Base-by-base conservation (phyloP, 2,329 filamentous ascomycete genomes). In the Paecilomyces sp. region DNA sequence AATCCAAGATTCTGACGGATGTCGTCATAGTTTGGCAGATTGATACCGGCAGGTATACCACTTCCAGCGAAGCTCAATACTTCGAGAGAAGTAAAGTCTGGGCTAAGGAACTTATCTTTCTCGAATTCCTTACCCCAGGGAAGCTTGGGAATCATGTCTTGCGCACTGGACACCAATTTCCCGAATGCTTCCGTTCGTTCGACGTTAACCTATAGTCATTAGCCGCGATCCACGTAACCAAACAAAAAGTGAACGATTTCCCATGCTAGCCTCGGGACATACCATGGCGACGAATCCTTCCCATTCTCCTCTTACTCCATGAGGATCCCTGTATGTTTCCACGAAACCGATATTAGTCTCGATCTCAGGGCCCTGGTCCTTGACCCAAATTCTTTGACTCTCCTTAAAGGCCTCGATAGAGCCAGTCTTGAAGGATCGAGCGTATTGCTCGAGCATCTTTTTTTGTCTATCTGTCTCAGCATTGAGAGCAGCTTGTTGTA, bases 71-170 rank as follows among this genome's bases (percentile, higher is more conserved):
- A 97, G 0, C 89, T 91, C 62, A 97, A 77, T 2, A 97, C 92
- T 74, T 99, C 94, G 1, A 97, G 82, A 9, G 90, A 94, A 0
- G 94, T 97, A 71, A 99, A 99, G 73, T 99, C 94, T 0, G 94
- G 94, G 57, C 91, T 93, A 36, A 96, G 77, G 75, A 99, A 99
- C 70, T 89, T 92, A 79, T 97, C 92, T 76, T 97, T 97, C 73
- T 99, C 94, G 65, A 97, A 99, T 0, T 91, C 89, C 54, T 85
- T 83, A 36, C 81, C 80, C 94, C 94, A 99, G 0, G 94, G 94
- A 13, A 99, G 80, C 63, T 95, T 86, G 6, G 92, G 91, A 57
- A 99, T 97, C 71, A 96, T 87, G 54, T 81, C 80, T 11, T 92
- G 89, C 0, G 94, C 92, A 28, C 87, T 87, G 22, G 87, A 83